phyloP scores from a whole-genome alignment of 31 red algal species.

The Pterothamnion heteromorphum region DNA sequence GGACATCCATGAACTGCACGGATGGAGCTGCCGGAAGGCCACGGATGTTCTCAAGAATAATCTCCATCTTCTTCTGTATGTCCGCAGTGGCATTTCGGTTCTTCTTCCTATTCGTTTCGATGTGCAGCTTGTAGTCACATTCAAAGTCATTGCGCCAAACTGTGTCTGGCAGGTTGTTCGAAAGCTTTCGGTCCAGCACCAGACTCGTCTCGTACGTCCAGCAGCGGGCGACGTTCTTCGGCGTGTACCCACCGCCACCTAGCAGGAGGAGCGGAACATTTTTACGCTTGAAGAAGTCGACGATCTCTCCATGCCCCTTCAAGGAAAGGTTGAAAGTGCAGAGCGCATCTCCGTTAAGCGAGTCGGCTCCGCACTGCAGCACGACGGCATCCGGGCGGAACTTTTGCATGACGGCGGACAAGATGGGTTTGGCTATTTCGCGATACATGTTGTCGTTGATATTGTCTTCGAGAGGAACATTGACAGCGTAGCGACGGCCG shows the following conservation, averaged over 20 bases:
- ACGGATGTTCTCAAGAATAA: conserved; percentile 62
- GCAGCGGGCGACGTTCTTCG: conserved; percentile 87
- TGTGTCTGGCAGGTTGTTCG: conserved; percentile 89
- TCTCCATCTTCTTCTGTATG: no score
- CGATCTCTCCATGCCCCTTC: conserved; percentile 87
- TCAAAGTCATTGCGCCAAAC: conserved; percentile 98
- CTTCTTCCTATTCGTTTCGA: no score
- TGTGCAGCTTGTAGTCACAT: conserved; percentile 90
- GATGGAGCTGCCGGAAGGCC: conserved; percentile 74
- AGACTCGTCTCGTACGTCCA: conserved; percentile 95
- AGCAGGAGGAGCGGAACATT: conserved; percentile 84
- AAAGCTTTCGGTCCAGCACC: conserved; percentile 65
- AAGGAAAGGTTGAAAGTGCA: conserved; percentile 97
- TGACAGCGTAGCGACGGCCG: conserved; percentile 93
- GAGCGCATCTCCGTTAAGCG: conserved; percentile 80
- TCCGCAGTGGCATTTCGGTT: no score
- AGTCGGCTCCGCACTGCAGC: conserved; percentile 98
- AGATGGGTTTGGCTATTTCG: conserved; percentile 73
- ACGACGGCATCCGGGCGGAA: conserved; percentile 92
- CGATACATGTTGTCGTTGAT: conserved; percentile 89
- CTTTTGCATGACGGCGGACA: conserved; percentile 82
- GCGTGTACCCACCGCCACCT: conserved; percentile 98
- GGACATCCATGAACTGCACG: conserved; percentile 85
- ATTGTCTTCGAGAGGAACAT: conserved; percentile 92
- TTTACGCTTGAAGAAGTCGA: conserved; percentile 82